A percentile compares a stretch with the other conserved stretches of the same genome.
Conservation (phyloP, 2,329 filamentous ascomycete species). For the Beauveria bassiana region DNA sequence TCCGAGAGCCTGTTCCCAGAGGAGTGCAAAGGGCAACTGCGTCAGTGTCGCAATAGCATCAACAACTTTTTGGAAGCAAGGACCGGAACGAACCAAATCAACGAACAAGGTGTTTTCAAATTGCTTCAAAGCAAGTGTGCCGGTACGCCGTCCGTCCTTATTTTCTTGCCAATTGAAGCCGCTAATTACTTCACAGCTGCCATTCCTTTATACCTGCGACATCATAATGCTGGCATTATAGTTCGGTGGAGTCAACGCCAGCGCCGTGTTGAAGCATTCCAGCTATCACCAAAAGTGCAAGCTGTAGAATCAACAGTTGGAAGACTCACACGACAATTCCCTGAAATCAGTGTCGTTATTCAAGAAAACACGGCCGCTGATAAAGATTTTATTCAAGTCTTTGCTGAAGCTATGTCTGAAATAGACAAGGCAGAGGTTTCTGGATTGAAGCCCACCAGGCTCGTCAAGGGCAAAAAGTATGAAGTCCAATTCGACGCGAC, state of each 20-base stretch:
- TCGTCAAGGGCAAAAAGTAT: background rate
- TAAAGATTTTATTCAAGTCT: background rate
- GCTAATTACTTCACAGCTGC: background rate
- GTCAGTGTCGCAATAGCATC: background rate
- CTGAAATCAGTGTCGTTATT: background rate
- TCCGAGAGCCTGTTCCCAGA: background rate
- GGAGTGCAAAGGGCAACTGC: background rate
- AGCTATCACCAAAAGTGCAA: background rate
- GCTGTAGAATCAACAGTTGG: background rate
- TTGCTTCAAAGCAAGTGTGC: background rate
- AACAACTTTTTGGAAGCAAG: background rate
- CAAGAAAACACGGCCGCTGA: background rate
- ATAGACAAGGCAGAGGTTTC: background rate
- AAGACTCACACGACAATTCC: background rate
- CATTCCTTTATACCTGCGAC: background rate
- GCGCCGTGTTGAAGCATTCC: background rate
- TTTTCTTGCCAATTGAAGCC: too few relatives aligned
- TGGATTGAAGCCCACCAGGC: background rate
- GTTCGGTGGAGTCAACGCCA: background rate
- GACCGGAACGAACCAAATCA: background rate
- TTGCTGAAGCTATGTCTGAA: background rate
- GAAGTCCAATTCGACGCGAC: background rate
- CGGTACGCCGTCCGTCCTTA: background rate
- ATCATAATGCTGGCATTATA: constrained; percentile 2
- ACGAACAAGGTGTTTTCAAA: background rate